Conservation (phyloP, 2,329 filamentous ascomycete species). For the Tricladium varicosporioides region DNA sequence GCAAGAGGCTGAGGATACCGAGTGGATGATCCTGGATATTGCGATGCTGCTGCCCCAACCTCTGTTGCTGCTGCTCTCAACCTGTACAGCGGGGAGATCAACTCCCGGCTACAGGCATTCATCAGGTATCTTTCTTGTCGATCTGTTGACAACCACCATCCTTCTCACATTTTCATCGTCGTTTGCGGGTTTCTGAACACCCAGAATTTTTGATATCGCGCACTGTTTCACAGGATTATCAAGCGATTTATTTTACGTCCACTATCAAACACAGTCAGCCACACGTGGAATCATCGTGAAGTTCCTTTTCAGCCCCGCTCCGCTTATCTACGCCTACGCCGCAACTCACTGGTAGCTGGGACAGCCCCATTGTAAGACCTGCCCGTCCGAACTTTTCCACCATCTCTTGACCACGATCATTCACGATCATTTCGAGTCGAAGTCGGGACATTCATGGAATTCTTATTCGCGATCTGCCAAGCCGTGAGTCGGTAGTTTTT, state of each 20-base stretch:
- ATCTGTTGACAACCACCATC: neutral
- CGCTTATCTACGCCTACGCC: conserved; percentile 10
- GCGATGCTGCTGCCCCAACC: neutral
- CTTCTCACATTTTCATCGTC: neutral
- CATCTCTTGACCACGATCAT: neutral
- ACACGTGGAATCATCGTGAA: neutral
- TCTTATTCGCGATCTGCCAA: conserved; percentile 3
- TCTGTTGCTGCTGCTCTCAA: neutral
- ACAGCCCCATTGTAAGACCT: conserved; percentile 13
- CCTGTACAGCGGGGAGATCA: conserved; percentile 3
- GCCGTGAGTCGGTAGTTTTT: conserved; percentile 17
- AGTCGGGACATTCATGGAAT: conserved; percentile 18
- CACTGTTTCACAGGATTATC: no score
- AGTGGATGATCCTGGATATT: neutral
- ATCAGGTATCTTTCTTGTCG: neutral
- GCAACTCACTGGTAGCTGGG: conserved; percentile 4
- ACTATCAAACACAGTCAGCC: conserved; percentile 6
- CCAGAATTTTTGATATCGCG: neutral
- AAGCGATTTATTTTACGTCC: neutral
- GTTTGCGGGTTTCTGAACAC: neutral
- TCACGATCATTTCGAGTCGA: neutral
- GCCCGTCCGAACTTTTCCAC: neutral
- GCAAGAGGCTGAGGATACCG: conserved; percentile 4
- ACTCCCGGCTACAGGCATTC: neutral
- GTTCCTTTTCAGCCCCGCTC: conserved; percentile 11